A percentile compares a stretch with the other conserved stretches of the same genome.
Evolutionary conservation across 2,329 filamentous ascomycete species (phyloP).

Genomic region (Colletotrichum scovillei): DNA sequence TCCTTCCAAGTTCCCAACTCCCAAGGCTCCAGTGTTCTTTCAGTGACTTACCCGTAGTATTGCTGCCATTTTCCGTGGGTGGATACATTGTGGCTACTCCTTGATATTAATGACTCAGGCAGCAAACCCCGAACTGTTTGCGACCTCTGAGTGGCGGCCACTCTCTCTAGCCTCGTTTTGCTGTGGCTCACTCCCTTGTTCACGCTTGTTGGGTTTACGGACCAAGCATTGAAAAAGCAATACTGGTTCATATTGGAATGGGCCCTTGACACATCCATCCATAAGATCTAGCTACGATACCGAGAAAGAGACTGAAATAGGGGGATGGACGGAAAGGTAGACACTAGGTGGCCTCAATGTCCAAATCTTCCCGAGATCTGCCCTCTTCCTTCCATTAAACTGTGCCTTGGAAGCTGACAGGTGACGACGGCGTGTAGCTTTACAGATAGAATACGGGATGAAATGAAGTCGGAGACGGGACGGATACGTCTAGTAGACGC

Average conservation of each 20-base stretch:
- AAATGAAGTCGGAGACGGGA: background rate
- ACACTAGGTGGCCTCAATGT: conserved; percentile 2
- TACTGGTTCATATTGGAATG: conserved; percentile 24
- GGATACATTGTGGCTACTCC: background rate
- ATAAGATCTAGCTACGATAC: background rate
- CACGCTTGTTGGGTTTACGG: conserved; percentile 5
- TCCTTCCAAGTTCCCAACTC: background rate
- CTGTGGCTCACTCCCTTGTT: conserved; percentile 29
- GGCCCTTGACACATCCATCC: background rate
- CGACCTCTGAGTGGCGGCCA: conserved; percentile 25
- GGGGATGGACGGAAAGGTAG: background rate
- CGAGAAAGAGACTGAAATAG: background rate
- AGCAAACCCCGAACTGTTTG: conserved; percentile 11
- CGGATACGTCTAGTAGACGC: background rate
- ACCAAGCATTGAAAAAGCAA: conserved; percentile 17
- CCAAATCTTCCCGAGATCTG: background rate
- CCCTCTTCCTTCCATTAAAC: conserved; percentile 1
- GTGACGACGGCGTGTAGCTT: conserved; percentile 7
- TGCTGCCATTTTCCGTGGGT: background rate
- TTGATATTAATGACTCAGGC: conserved; percentile 30
- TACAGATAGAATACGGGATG: background rate
- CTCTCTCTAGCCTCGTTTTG: conserved; percentile 22
- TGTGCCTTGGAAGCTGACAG: conserved; percentile 8
- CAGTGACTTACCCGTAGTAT: too few species aligned
- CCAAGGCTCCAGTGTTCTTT: too few species aligned